Base-by-base conservation (phyloP, 2,329 filamentous ascomycete genomes). In the Clarireedia paspali region DNA sequence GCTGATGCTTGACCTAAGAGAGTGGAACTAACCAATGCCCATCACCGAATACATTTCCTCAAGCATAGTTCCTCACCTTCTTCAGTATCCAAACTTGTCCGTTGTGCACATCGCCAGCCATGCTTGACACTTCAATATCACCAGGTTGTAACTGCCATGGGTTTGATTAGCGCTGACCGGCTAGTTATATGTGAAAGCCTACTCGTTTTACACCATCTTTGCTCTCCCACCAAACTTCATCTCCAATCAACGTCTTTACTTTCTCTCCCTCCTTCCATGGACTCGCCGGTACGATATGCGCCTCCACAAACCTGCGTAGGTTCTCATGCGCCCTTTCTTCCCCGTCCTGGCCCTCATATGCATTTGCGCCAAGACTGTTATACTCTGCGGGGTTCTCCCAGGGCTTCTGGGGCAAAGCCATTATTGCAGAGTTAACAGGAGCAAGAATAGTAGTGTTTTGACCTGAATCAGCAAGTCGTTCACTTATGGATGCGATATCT, bases 381-480 rank as follows among this genome's bases (percentile, higher is more conserved):
- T 94, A 92, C 62, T 96, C 91, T 52, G 78, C 72, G 0, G 87
- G 82, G 60, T 91, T 76, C 65, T 88, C 89, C 89, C 89, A 95
- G 0, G 91, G 91, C 70, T 96, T 97, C 52, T 87, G 79, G 0
- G 91, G 88, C 24, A 97, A 75, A 0, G 72, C 75, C 62, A 88
- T 87, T 66, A 99, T 83, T 3, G 85, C 90, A 17, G 81, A 83
- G 75, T 99, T 97, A 53, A 88, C 75, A 0, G 94, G 94, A 5
- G 91, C 92, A 2, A 97, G 82, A 24, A 97, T 84, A 2, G 91
- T 96, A 15, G 88, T 88, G 69, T 92, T 91, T 57, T 79, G 72
- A 0, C 74, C 68, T 0, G 77, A 71, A 68, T 89, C 80, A 63
- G 87, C 81, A 14, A 97, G 80, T 0, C 88, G 87, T 23, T 75